Evolutionary conservation across 805 yeast genomes (phyloP), one percentile per base, ranked within the genome.

Genomic region (Pichia ethanolica): DNA sequence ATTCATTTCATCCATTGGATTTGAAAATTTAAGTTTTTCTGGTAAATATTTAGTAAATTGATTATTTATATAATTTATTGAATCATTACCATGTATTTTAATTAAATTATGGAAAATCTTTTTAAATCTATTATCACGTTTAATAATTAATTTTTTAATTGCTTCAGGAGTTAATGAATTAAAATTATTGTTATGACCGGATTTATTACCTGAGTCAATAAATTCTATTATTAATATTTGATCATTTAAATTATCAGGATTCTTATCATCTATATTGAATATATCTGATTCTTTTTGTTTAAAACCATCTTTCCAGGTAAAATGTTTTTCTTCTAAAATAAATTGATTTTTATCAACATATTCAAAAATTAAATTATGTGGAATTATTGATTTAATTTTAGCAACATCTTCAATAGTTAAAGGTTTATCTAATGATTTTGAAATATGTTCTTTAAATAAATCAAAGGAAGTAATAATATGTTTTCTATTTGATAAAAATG

Each of bases 331-430:
- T 9, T 68, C 72, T 40, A 73, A 61, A 13, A 72, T 70, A 35
- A 75, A 66, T 48, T 68, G 90, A 58, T 83, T 83, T 61, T 84
- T 89, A 62, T 90, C 96, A 41, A 85, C 81, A 62, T 86, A 90
- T 45, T 81, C 86, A 58, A 82, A 82, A 2, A 80, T 68, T 11
- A 86, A 77, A 44, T 86, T 91, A 30, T 75, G 69, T 0, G 96
- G 96, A 1, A 86, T 62, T 7, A 89, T 59, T 8, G 69, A 74
- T 42, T 73, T 77, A 34, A 90, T 72, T 49, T 74, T 71, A 1
- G 95, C 86, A 35, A 85, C 73, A 62, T 88, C 95, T 9, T 71
- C 65, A 10, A 66, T 59, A 1, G 72, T 68, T 13, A 79, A 58
- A 7, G 65, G 65, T 27, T 81, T 59, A n/a, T 68, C 67, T 4